These are phyloP conservation scores for Stagonosporopsis cucurbitacearum DNA, from an alignment of 2,329 filamentous ascomycete genomes.

Conservation along the genomic window DNA sequence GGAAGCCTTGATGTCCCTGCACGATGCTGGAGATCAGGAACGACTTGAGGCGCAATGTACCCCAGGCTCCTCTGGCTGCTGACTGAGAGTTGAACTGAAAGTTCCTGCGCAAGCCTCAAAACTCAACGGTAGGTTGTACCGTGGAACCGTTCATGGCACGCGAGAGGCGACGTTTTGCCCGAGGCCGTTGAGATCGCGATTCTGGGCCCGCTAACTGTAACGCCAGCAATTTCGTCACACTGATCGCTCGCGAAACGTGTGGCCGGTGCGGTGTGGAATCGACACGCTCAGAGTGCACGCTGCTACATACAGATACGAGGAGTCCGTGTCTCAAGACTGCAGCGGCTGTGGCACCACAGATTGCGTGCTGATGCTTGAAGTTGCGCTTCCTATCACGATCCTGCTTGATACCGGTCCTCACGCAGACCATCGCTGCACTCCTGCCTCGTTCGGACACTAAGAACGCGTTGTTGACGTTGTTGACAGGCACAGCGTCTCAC, in stretches of 20 bases:
- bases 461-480: slow-evolving; percentile 11
- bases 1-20: slow-evolving; percentile 14
- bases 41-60: slow-evolving; percentile 9
- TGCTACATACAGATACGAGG: slow-evolving; percentile 1
- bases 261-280: slow-evolving; percentile 15
- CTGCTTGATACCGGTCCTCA: slow-evolving; percentile 4
- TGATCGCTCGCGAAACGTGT: slow-evolving; percentile 1
- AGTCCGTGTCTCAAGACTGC: slow-evolving; percentile 2
- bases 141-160: slow-evolving; percentile 10
- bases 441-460: not conserved
- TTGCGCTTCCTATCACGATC: slow-evolving; percentile 2
- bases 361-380: not conserved
- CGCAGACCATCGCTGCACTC: not conserved
- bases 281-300: slow-evolving; percentile 4
- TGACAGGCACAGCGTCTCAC: slow-evolving; percentile 9
- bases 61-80: not conserved
- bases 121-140: slow-evolving; percentile 2
- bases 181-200: slow-evolving; percentile 16
- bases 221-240: slow-evolving; percentile 12
- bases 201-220: slow-evolving; percentile 18
- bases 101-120: not conserved
- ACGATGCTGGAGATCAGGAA: slow-evolving; percentile 16
- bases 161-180: slow-evolving; percentile 16
- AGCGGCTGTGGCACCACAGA: slow-evolving; percentile 7
- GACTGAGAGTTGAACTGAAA: not conserved